A percentile compares a stretch with the other conserved stretches of the same genome.
These are phyloP conservation scores for Penicillium sp. DNA, from an alignment of 2,329 filamentous ascomycete species.

Conservation along the genomic window DNA sequence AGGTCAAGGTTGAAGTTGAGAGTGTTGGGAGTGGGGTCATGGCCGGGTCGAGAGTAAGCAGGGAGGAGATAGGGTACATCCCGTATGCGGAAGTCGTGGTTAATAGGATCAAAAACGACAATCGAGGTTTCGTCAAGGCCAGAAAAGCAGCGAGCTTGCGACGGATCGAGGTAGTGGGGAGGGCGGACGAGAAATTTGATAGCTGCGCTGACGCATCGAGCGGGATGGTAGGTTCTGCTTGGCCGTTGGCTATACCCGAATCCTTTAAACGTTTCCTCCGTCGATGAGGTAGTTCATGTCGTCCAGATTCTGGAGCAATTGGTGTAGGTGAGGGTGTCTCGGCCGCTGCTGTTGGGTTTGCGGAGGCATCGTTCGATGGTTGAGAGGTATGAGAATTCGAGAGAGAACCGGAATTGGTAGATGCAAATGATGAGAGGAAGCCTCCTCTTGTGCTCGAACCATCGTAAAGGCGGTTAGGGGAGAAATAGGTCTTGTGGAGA, in stretches of 20 bases:
- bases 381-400: constrained; percentile 7
- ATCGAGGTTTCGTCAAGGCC: constrained; percentile 89
- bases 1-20: constrained; percentile 72
- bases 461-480: constrained; percentile 31
- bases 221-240: constrained; percentile 43
- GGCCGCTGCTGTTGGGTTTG: constrained; percentile 14
- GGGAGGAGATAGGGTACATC: constrained; percentile 84
- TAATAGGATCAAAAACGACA: constrained; percentile 86
- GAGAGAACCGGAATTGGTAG: constrained; percentile 19
- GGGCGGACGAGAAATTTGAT: constrained; percentile 55
- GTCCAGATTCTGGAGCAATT: constrained; percentile 19
- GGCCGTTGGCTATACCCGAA: constrained; percentile 19
- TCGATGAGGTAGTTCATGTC: constrained; percentile 42
- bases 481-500: constrained; percentile 42
- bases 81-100: constrained; percentile 89
- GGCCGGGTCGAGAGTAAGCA: constrained; percentile 80
- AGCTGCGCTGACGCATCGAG: constrained; percentile 62
- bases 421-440: constrained; percentile 29
- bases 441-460: constrained; percentile 19
- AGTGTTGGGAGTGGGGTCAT: constrained; percentile 58
- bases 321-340: constrained; percentile 14
- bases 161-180: constrained; percentile 56
- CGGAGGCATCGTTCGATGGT: constrained; percentile 14
- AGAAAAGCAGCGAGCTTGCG: constrained; percentile 77
- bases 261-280: constrained; percentile 45